Evolutionary conservation across 1,139 yeast genomes (phyloP).

Genomic region (Saccharomyces hybrid): DNA sequence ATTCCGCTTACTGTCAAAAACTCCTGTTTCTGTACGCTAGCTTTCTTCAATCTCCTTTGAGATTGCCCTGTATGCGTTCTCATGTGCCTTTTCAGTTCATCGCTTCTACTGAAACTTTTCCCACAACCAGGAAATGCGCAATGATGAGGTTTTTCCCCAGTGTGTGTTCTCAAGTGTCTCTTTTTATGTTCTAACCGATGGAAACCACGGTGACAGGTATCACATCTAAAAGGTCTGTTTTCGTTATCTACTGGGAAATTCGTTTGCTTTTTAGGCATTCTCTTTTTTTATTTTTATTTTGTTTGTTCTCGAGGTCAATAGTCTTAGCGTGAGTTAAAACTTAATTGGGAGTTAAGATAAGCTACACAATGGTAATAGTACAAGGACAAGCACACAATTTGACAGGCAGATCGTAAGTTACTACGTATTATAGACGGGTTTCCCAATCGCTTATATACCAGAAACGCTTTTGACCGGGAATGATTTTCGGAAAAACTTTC

Average conservation of each 20-base stretch:
- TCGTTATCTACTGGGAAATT: constrained; percentile 20
- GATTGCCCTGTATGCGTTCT: constrained; percentile 51
- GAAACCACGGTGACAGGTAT: constrained; percentile 86
- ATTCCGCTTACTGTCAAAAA: background rate
- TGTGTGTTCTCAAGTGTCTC: constrained; percentile 76
- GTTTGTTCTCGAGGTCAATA: background rate
- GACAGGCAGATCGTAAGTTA: background rate
- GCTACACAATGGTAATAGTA: background rate
- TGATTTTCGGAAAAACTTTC: background rate
- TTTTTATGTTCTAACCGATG: constrained; percentile 92
- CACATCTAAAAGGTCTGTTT: constrained; percentile 72
- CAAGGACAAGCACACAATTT: background rate
- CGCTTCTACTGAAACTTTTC: constrained; percentile 79
- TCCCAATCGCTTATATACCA: background rate
- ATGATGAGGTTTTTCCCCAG: constrained; percentile 91
- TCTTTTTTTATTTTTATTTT: constrained; percentile 24
- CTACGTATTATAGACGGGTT: background rate
- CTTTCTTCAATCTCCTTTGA: constrained; percentile 13
- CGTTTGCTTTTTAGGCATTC: constrained; percentile 8
- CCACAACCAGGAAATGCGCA: constrained; percentile 84
- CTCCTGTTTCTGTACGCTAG: background rate
- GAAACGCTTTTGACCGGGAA: background rate
- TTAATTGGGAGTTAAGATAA: constrained; percentile 27
- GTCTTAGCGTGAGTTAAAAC: too few relatives aligned
- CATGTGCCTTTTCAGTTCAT: constrained; percentile 83